Evolutionary conservation across 1,139 yeast genomes (phyloP).

Genomic region (Torulaspora globosa): DNA sequence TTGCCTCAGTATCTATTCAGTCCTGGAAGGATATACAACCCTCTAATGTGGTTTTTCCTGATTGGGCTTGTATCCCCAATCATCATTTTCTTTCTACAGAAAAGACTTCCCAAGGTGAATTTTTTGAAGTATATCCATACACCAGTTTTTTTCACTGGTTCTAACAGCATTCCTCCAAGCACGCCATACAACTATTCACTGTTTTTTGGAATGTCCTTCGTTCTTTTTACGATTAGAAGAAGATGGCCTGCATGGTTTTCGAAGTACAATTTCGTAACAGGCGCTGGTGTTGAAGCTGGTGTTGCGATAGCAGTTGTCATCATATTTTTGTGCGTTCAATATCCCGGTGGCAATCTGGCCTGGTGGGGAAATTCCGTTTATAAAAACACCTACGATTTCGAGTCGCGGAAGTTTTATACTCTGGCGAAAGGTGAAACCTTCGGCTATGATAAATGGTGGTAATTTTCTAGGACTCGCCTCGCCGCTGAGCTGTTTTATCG

Average conservation of each 20-base stretch:
- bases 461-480: not conserved
- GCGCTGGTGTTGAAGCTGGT: conserved; percentile 59
- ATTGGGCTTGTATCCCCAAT: conserved; percentile 40
- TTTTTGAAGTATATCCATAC: conserved; percentile 36
- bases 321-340: conserved; percentile 50
- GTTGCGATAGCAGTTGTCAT: conserved; percentile 50
- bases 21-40: conserved; percentile 43
- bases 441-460: conserved; percentile 44
- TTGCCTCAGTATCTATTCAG: conserved; percentile 44
- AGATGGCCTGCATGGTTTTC: conserved; percentile 42
- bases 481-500: not conserved
- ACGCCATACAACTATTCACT: conserved; percentile 52
- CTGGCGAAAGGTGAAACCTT: conserved; percentile 39
- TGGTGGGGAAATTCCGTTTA: conserved; percentile 55
- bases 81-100: conserved; percentile 33
- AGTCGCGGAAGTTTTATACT: conserved; percentile 34
- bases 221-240: conserved; percentile 32
- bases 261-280: conserved; percentile 42
- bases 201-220: conserved; percentile 45
- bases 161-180: conserved; percentile 42
- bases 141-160: conserved; percentile 42
- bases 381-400: conserved; percentile 36
- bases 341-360: conserved; percentile 40
- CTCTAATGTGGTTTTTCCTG: conserved; percentile 40
- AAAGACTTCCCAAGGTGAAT: conserved; percentile 40